These are phyloP conservation scores for Xylaria longipes DNA, from an alignment of 495 filamentous ascomycete genomes.

Conservation along the genomic window DNA sequence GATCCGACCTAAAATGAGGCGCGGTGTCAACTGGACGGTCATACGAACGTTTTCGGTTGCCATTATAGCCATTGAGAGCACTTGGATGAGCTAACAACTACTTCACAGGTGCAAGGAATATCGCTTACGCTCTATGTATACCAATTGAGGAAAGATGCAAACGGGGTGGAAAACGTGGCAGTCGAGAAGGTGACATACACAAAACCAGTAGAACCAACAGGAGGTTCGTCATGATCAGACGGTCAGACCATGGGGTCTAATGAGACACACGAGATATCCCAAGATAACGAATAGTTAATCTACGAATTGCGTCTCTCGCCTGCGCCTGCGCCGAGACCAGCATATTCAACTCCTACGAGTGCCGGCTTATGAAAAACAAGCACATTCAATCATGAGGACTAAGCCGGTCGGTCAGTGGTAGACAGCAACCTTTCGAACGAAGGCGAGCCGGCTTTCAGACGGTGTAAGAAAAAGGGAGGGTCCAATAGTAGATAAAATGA, in stretches of 20 bases:
- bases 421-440: too few species aligned
- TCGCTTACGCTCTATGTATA: slow-evolving; percentile 98
- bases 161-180: slow-evolving; percentile 88
- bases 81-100: slow-evolving; percentile 12
- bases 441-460: too few species aligned
- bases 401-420: too few species aligned
- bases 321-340: not conserved
- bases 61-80: not conserved
- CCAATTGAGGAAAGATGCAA: slow-evolving; percentile 87
- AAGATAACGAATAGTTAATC: slow-evolving; percentile 28
- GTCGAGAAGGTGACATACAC: slow-evolving; percentile 98
- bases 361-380: not conserved
- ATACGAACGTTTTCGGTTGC: not conserved
- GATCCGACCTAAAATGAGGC: not conserved
- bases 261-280: slow-evolving; percentile 32
- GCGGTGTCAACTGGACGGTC: not conserved
- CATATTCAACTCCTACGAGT: not conserved
- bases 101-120: slow-evolving; percentile 88
- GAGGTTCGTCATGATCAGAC: slow-evolving; percentile 43
- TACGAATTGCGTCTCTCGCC: slow-evolving; percentile 5
- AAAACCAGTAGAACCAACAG: slow-evolving; percentile 70
- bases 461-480: too few species aligned
- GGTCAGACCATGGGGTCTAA: slow-evolving; percentile 23
- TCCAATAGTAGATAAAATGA: too few species aligned
- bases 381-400: not conserved